Conservation (phyloP, 306 rosid genomes). For the Quercus engelmannii region DNA sequence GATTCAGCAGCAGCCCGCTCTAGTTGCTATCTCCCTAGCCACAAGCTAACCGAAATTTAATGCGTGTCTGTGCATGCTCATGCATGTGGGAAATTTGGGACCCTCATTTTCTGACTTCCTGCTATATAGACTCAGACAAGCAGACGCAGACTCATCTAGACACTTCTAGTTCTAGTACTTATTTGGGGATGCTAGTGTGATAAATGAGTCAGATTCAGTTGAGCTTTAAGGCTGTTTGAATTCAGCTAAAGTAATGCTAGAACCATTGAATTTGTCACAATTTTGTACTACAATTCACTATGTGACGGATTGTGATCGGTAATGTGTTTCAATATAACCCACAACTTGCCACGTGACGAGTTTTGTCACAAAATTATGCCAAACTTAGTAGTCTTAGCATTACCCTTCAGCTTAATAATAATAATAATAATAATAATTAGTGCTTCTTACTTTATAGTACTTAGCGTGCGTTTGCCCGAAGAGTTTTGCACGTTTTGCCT, state of each 20-base stretch:
- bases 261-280: too few relatives aligned
- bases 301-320: accelerated
- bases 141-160: background rate
- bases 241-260: too few relatives aligned
- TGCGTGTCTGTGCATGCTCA: background rate
- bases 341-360: accelerated
- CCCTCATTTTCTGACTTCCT: background rate
- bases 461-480: too few relatives aligned
- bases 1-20: background rate
- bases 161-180: background rate
- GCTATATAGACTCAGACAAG: background rate
- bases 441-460: too few relatives aligned
- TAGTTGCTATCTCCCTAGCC: background rate
- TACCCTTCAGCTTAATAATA: too few relatives aligned
- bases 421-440: too few relatives aligned
- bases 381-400: too few relatives aligned
- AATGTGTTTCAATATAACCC: accelerated
- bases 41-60: background rate
- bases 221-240: too few relatives aligned
- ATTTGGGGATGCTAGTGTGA: background rate
- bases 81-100: background rate
- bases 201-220: background rate
- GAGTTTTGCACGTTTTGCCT: too few relatives aligned
- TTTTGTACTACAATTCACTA: too few relatives aligned
- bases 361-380: accelerated